These are phyloP conservation scores for Nigrograna mackinnonii DNA, from an alignment of 2,329 filamentous ascomycete genomes.

Conservation along the genomic window DNA sequence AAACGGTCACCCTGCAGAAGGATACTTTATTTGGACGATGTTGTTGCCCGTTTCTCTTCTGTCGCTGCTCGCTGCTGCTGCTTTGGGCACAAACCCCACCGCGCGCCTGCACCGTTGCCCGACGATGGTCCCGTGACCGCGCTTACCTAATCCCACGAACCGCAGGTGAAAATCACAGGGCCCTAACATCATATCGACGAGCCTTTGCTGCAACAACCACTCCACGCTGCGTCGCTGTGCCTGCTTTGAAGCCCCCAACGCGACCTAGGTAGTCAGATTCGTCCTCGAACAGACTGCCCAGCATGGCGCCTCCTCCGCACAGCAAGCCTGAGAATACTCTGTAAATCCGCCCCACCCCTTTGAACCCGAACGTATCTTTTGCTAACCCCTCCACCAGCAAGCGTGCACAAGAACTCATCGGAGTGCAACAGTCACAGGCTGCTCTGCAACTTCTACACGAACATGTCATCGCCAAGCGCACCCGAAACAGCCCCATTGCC, in stretches of 20 bases:
- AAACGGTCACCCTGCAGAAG: too few species aligned
- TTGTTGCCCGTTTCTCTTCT: too few species aligned
- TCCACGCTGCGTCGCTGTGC: conserved; percentile 29
- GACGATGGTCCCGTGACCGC: background rate
- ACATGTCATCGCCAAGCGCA: conserved; percentile 98
- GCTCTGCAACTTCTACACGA: conserved; percentile 95
- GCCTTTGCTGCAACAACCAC: conserved; percentile 16
- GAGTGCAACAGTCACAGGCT: conserved; percentile 89
- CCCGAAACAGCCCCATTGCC: conserved; percentile 93
- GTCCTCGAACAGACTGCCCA: conserved; percentile 43
- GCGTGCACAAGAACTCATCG: conserved; percentile 97
- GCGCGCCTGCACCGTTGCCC: too few species aligned
- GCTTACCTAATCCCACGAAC: background rate
- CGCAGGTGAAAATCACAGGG: background rate
- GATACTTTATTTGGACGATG: too few species aligned
- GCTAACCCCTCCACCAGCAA: conserved; percentile 38
- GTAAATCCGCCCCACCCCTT: conserved; percentile 28
- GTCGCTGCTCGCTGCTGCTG: too few species aligned
- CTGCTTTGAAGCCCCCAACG: conserved; percentile 28
- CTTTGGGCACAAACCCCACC: too few species aligned
- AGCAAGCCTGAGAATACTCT: conserved; percentile 99
- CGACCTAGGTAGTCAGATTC: conserved; percentile 30
- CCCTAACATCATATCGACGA: too few species aligned
- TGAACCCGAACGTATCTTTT: conserved; percentile 8
- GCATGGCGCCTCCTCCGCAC: conserved; percentile 92